phyloP scores from a whole-genome alignment of 176 grass and related monocot genomes.

The Aegilops sharonensis region DNA sequence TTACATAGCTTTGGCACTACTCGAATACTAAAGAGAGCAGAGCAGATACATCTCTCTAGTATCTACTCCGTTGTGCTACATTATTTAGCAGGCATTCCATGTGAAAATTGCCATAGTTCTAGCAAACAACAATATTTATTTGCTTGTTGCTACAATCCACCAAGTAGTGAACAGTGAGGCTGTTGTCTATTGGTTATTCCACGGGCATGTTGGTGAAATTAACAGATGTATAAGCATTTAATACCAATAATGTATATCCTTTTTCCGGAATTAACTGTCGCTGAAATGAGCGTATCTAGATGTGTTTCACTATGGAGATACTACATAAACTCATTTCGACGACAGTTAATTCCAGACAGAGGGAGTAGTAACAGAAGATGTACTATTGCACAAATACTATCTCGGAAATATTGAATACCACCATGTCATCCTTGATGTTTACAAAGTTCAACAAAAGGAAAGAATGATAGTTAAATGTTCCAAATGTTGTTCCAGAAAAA shows the following conservation, averaged over 20 bases:
- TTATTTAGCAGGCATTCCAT: not conserved
- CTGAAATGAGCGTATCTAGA: too few relatives aligned
- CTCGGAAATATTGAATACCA: not conserved
- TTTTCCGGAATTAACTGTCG: too few relatives aligned
- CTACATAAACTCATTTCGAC: too few relatives aligned
- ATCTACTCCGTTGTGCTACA: not conserved
- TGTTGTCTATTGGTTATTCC: not conserved
- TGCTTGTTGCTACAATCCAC: not conserved
- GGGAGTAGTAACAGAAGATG: not conserved
- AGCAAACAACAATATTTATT: not conserved
- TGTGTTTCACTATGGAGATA: too few relatives aligned
- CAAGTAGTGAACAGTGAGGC: not conserved
- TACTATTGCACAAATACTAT: not conserved
- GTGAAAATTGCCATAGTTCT: not conserved
- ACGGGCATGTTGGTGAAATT: not conserved
- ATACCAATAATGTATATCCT: not conserved
- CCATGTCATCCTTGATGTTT: not conserved
- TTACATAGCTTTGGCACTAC: not conserved
- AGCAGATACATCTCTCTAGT: not conserved
- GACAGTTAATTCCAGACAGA: too few relatives aligned
- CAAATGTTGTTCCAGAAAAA: too few relatives aligned
- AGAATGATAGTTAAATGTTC: not conserved
- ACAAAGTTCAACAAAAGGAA: not conserved
- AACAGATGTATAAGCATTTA: not conserved
- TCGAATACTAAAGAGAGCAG: not conserved